These are phyloP conservation scores for Neurospora crassa DNA, from an alignment of 2,329 filamentous ascomycete genomes.

Conservation along the genomic window DNA sequence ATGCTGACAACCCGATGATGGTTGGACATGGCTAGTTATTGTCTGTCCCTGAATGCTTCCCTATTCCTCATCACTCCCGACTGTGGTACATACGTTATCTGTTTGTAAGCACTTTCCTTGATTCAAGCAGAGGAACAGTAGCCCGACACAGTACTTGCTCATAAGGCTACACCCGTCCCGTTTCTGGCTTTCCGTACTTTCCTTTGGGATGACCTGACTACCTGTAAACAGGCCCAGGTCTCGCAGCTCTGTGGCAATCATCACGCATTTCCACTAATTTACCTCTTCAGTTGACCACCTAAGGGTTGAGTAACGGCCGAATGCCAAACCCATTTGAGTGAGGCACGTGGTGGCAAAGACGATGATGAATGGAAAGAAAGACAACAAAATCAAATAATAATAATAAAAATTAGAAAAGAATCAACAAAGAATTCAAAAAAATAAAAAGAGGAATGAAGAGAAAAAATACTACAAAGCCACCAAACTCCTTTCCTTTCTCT, in stretches of 20 bases:
- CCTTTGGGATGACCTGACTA: background rate
- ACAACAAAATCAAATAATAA: too few species aligned
- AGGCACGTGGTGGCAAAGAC: background rate
- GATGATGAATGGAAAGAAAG: background rate
- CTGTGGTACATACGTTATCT: background rate
- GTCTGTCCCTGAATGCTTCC: background rate
- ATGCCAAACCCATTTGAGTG: background rate
- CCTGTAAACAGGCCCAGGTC: background rate
- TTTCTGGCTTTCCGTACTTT: background rate
- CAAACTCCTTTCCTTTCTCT: background rate
- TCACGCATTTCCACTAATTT: background rate
- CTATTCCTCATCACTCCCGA: background rate
- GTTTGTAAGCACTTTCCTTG: background rate
- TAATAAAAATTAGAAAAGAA: too few species aligned
- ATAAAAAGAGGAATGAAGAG: background rate
- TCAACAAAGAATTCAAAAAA: background rate
- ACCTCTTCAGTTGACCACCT: background rate
- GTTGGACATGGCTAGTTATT: background rate
- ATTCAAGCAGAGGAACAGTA: background rate
- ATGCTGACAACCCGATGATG: background rate
- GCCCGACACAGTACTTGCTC: background rate
- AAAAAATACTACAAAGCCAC: background rate
- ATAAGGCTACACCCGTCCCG: background rate
- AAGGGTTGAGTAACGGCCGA: background rate
- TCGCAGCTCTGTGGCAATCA: background rate